Evolutionary conservation across 2,329 filamentous ascomycete genomes (phyloP), one percentile per base, ranked within the genome.

Genomic region (Talaromyces sp.): DNA sequence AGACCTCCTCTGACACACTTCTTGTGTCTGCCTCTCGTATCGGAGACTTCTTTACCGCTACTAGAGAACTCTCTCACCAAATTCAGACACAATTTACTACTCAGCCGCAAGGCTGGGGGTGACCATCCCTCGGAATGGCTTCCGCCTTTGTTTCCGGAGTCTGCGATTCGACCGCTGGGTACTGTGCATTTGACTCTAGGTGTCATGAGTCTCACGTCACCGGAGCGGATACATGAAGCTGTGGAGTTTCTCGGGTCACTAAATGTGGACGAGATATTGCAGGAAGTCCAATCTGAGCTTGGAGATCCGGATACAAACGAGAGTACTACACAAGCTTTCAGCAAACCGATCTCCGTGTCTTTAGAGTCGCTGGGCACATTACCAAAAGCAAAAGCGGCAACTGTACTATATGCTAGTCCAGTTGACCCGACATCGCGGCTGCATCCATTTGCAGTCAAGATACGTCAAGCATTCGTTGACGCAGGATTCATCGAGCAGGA

Each of bases 121-220:
- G 61, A 64, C 51, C 66, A 40, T 64, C 54, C 38, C 29, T 65
- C 61, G 63, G 68, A 63, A 51, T 67, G 51, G 53, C 63, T 54
- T 31, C 80, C 67, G 29, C 69, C 74, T 1, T 80, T 81, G 5
- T 79, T 94, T 10, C 90, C 91, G 0, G 75, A 81, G 36, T 84
- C 84, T 63, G 92, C 92, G 1, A 80, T 97, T 60, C 83, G 93
- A 31, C 92, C 92, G 0, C 78, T 91, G 0, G 91, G 91, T 0
- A 93, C 92, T 1, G 78, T 97, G 58, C 94, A 98, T 77, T 81
- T 96, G 2, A 97, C 93, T 0, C 82, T 97, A 0, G 93, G 93
- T 0, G 91, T 96, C 1, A 93, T 97, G 90, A 89, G 85, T 69
- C 84, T 97, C 10, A 77, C 82, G 2, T 82, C 80, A 2, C 77